Percentiles rank a stretch among this genome's conserved stretches.
These are phyloP conservation scores for Paramecium primaurelia DNA, from an alignment of 73 alveolate genomes.

Conservation along the genomic window DNA sequence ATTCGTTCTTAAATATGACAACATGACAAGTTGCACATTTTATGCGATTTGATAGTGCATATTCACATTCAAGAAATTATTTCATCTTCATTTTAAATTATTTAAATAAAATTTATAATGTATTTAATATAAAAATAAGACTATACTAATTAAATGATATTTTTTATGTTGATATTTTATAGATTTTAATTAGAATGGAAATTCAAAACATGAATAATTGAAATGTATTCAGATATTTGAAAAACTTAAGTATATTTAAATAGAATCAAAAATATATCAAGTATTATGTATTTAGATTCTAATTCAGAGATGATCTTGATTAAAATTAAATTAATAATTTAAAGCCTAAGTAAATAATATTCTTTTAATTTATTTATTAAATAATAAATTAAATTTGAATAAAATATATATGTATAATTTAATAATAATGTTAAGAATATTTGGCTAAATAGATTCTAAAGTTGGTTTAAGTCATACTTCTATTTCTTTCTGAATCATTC, in stretches of 20 bases:
- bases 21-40: background rate
- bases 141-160: background rate
- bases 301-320: background rate
- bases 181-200: background rate
- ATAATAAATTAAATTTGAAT: background rate
- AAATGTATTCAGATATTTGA: no score
- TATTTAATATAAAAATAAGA: background rate
- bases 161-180: background rate
- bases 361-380: background rate
- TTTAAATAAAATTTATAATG: background rate
- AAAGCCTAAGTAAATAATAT: background rate
- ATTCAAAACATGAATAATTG: no score
- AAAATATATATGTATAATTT: background rate
- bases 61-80: background rate
- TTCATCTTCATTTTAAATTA: background rate
- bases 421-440: background rate
- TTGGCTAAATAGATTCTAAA: background rate
- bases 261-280: no score
- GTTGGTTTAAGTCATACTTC: background rate
- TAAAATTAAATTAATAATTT: background rate
- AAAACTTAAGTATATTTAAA: background rate
- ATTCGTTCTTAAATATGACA: background rate
- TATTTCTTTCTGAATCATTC: background rate
- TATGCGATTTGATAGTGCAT: conserved; percentile 28
- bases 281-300: background rate